Conservation (phyloP, 148 eudicot genomes). For the Tetragonia tetragonoides region DNA sequence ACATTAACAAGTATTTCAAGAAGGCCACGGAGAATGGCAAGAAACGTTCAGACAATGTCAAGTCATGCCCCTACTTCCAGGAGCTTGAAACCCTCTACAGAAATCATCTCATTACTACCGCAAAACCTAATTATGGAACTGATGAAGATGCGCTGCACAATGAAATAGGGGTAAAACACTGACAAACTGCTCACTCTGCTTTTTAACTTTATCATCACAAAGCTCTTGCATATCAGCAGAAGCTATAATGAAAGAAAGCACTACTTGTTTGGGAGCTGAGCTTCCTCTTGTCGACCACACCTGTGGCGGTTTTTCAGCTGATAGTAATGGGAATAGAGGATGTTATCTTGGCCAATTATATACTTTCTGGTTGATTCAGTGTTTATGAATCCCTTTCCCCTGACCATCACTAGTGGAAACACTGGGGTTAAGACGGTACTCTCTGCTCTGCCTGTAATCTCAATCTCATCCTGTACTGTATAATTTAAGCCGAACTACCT, state of each 20-base stretch:
- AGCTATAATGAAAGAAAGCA: background rate
- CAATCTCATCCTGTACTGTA: no score
- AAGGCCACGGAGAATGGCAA: constrained; percentile 29
- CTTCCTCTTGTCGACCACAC: background rate
- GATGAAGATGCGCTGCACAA: background rate
- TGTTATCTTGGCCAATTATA: background rate
- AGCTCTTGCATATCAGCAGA: background rate
- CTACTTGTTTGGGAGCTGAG: background rate
- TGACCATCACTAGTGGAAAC: background rate
- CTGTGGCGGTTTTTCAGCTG: background rate
- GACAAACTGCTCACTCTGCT: background rate
- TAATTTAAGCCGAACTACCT: no score
- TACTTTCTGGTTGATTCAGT: background rate
- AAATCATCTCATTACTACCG: constrained; percentile 26
- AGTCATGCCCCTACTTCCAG: constrained; percentile 49
- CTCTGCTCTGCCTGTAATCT: no score
- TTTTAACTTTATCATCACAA: background rate
- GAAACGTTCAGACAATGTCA: constrained; percentile 28
- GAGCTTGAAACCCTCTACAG: constrained; percentile 39
- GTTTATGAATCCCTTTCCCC: background rate
- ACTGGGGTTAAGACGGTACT: background rate
- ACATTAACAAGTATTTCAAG: constrained; percentile 46
- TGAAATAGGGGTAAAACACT: background rate
- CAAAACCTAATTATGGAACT: constrained; percentile 2
- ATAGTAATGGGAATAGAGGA: background rate